These are phyloP conservation scores for Rubus parviflorus DNA, from an alignment of 306 rosid species.

Conservation along the genomic window DNA sequence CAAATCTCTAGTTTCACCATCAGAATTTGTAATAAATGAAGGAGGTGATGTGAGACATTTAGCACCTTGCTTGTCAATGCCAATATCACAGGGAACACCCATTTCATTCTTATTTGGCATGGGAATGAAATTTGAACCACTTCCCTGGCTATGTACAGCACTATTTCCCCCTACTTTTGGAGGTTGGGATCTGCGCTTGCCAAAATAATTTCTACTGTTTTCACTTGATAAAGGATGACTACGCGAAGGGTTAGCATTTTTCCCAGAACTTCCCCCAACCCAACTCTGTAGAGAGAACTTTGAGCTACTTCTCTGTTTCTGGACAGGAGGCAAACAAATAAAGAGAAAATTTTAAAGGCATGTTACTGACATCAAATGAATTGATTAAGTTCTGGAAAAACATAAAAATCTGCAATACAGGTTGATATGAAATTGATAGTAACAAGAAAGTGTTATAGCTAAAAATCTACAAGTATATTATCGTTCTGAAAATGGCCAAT, in stretches of 20 bases:
- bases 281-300: conserved; percentile 82
- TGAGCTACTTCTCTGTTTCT: conserved; percentile 87
- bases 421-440: neutral
- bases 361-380: neutral
- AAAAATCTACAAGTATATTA: neutral
- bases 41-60: conserved; percentile 42
- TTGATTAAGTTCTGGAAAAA: neutral
- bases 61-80: conserved; percentile 35
- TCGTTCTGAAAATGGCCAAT: neutral
- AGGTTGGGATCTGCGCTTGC: conserved; percentile 46
- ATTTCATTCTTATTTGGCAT: conserved; percentile 41
- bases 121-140: conserved; percentile 35
- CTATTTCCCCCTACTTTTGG: conserved; percentile 44
- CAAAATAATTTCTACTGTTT: conserved; percentile 34
- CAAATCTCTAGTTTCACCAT: conserved; percentile 39
- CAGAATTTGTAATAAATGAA: conserved; percentile 29
- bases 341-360: neutral
- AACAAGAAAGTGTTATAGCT: neutral
- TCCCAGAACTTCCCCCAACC: conserved; percentile 76
- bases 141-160: conserved; percentile 36
- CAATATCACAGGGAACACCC: conserved; percentile 27
- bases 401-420: neutral
- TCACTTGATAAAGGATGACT: conserved; percentile 40
- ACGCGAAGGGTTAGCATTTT: conserved; percentile 42
- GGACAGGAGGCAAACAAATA: conserved; percentile 29